These are phyloP conservation scores for Calocybe gangraenosa DNA, from an alignment of 768 basidiomycete genomes.

Conservation along the genomic window DNA sequence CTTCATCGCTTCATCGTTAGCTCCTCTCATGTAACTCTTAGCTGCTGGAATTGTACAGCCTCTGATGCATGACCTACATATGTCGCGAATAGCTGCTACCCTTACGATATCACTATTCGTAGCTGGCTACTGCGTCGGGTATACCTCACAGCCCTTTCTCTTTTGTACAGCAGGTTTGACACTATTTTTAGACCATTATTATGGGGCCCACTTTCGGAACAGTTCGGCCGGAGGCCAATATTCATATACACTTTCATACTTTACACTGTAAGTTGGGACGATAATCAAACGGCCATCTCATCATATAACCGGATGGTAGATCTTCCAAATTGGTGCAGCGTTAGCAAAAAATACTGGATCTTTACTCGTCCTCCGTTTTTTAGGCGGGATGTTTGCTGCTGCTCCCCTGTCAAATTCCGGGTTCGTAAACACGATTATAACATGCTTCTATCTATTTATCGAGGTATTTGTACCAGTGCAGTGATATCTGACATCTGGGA, in stretches of 20 bases:
- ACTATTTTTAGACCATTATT: conserved; percentile 35
- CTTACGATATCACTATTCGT: conserved; percentile 62
- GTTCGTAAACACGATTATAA: conserved; percentile 23
- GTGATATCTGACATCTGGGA: conserved; percentile 63
- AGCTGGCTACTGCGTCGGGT: conserved; percentile 64
- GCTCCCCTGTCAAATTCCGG: conserved; percentile 68
- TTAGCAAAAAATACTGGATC: conserved; percentile 57
- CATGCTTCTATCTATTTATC: not conserved
- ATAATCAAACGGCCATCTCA: not conserved
- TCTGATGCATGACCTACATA: conserved; percentile 41
- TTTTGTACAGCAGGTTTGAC: not conserved
- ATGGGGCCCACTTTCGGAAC: conserved; percentile 54
- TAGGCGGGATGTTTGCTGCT: conserved; percentile 68
- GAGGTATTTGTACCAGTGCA: conserved; percentile 27
- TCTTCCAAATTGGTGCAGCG: conserved; percentile 62
- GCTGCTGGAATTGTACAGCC: conserved; percentile 44
- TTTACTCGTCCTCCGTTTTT: conserved; percentile 64
- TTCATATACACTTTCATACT: conserved; percentile 53
- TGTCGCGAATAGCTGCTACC: conserved; percentile 47
- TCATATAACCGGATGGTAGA: conserved; percentile 22
- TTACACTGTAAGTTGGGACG: conserved; percentile 37
- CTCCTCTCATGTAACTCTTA: conserved; percentile 13
- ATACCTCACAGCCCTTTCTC: conserved; percentile 2
- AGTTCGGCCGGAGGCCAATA: conserved; percentile 57
- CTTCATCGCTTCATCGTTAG: not conserved